Percentiles rank a stretch among this genome's conserved stretches.
These are phyloP conservation scores for Lasiosphaeris hirsuta DNA, from an alignment of 495 filamentous ascomycete genomes.

Conservation along the genomic window DNA sequence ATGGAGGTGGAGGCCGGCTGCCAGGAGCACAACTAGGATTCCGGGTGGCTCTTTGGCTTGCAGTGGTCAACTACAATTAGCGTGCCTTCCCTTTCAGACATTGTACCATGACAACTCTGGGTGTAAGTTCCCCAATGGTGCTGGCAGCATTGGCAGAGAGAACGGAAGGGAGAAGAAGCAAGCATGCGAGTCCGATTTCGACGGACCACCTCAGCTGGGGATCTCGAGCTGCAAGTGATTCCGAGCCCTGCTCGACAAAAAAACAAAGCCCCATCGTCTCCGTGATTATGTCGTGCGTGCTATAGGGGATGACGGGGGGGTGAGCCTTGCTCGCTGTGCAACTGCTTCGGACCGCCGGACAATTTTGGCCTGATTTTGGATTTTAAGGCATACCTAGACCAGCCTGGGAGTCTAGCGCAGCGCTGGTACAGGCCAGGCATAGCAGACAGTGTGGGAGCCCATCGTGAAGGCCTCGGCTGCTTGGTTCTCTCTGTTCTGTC, in stretches of 20 bases:
- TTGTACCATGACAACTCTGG: too few relatives aligned
- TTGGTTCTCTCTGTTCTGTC: not conserved
- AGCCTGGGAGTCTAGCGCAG: not conserved
- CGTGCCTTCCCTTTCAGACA: too few relatives aligned
- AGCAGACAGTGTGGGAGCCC: not conserved
- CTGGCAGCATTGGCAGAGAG: not conserved
- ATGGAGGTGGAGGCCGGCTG: too few relatives aligned
- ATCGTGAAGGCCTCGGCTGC: not conserved
- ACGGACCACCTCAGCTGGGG: not conserved
- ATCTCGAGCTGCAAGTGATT: conserved; percentile 1
- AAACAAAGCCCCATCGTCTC: not conserved
- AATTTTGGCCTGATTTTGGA: too few relatives aligned
- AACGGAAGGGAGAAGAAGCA: not conserved
- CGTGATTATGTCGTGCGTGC: not conserved
- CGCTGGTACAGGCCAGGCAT: not conserved
- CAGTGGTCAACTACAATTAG: too few relatives aligned
- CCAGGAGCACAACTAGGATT: too few relatives aligned
- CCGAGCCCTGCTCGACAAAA: not conserved
- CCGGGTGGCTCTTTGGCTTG: too few relatives aligned
- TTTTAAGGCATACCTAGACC: too few relatives aligned
- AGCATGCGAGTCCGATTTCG: not conserved
- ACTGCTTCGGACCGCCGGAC: too few relatives aligned
- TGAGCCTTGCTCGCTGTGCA: too few relatives aligned
- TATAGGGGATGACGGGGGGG: too few relatives aligned
- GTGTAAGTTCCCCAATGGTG: too few relatives aligned